Conservation (phyloP, 768 basidiomycete genomes). For the Auriculariales sp. region DNA sequence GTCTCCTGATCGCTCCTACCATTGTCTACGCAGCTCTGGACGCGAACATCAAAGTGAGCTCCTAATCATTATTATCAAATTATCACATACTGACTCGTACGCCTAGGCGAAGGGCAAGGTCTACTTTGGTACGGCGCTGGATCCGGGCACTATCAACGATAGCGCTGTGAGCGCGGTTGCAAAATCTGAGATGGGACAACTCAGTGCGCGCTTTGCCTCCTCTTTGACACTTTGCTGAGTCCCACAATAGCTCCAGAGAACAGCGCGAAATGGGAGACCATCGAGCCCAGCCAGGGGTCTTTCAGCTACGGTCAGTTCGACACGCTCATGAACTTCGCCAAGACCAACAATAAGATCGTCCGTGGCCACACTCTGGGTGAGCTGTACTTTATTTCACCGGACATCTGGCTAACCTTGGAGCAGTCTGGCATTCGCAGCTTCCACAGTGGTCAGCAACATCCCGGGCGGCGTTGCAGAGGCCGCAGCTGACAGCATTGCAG, state of each 20-base stretch:
- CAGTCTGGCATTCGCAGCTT: conserved; percentile 2
- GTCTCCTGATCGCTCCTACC: too few relatives aligned
- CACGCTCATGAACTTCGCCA: conserved; percentile 9
- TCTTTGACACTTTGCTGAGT: neutral
- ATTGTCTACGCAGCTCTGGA: too few relatives aligned
- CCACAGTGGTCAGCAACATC: too few relatives aligned
- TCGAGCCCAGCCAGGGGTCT: conserved; percentile 1
- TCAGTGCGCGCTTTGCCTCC: neutral
- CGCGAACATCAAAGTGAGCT: too few relatives aligned
- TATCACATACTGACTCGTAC: too few relatives aligned
- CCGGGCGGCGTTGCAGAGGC: too few relatives aligned
- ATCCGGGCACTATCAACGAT: neutral
- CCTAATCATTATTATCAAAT: too few relatives aligned
- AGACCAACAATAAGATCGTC: conserved; percentile 6
- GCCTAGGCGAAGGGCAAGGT: neutral
- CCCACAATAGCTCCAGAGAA: neutral
- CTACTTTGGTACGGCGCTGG: neutral
- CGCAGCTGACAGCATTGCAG: too few relatives aligned
- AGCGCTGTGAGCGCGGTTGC: neutral
- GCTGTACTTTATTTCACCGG: neutral
- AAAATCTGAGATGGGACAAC: neutral
- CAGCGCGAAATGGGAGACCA: neutral
- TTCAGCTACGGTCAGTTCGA: conserved; percentile 8
- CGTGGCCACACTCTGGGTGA: conserved; percentile 7
- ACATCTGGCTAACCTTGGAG: neutral